Evolutionary conservation across 192 early-diverging fungal species (phyloP).

Genomic region (Geranomyces michiganensis): DNA sequence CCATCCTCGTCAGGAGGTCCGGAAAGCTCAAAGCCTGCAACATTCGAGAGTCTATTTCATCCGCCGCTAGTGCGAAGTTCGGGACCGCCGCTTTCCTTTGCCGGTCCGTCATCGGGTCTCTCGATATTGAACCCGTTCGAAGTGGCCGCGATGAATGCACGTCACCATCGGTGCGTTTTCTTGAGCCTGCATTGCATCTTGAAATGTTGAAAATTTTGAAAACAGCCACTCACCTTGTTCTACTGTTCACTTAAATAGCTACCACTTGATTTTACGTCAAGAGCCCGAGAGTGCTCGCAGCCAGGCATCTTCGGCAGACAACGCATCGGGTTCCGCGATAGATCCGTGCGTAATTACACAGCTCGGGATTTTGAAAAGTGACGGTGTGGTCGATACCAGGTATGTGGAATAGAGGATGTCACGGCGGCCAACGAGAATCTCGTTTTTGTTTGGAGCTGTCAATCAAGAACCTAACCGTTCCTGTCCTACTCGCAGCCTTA

Average conservation of each 20-base stretch:
- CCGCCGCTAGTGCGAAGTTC: no score
- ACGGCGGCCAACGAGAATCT: neutral
- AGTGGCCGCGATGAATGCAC: no score
- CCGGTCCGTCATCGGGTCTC: no score
- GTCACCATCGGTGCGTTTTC: no score
- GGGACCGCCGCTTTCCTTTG: no score
- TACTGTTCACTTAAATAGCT: conserved; percentile 18
- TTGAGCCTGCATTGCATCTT: no score
- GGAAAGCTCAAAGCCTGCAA: no score
- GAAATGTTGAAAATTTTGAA: no score
- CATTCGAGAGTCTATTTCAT: no score
- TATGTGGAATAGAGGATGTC: neutral
- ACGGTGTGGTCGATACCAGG: conserved; percentile 26
- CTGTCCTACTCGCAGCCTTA: conserved; percentile 8
- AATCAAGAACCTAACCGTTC: neutral
- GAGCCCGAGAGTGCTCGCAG: conserved; percentile 73
- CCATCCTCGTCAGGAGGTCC: no score
- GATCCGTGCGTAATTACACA: conserved; percentile 70
- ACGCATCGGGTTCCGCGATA: conserved; percentile 64
- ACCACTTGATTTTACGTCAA: conserved; percentile 66
- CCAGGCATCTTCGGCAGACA: conserved; percentile 78
- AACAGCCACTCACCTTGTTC: no score
- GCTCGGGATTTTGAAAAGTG: conserved; percentile 31
- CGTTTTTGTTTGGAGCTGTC: neutral
- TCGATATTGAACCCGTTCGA: no score